Evolutionary conservation across 805 yeast species (phyloP).

Genomic region (Komagataella kurtzmanii): DNA sequence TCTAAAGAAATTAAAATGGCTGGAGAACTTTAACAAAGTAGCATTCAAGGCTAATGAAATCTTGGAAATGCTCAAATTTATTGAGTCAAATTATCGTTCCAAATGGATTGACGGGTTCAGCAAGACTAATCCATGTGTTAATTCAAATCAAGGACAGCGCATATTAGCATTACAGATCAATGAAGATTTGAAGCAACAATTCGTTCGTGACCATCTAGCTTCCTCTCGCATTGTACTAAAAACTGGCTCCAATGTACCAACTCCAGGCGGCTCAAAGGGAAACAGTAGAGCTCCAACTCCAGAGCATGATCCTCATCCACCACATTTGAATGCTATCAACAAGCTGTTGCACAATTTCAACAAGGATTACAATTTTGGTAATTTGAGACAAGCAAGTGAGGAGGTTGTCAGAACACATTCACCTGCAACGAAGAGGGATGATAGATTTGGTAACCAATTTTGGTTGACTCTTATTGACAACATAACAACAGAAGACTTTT

Average conservation of each 20-base stretch:
- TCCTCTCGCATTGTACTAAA: slow-evolving; percentile 1
- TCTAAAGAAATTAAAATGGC: slow-evolving; percentile 47
- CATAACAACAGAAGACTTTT: slow-evolving; percentile 17
- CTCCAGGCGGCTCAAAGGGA: not conserved
- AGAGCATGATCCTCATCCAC: not conserved
- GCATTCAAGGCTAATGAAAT: slow-evolving; percentile 36
- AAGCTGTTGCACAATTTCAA: slow-evolving; percentile 18
- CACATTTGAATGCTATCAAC: slow-evolving; percentile 15
- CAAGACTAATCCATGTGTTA: slow-evolving; percentile 1
- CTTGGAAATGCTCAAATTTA: slow-evolving; percentile 39
- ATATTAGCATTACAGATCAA: slow-evolving; percentile 8
- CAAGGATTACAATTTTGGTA: slow-evolving; percentile 2
- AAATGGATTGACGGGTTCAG: slow-evolving; percentile 59
- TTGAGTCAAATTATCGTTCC: slow-evolving; percentile 39
- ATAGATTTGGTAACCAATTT: not conserved
- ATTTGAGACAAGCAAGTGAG: not conserved
- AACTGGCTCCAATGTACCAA: not conserved
- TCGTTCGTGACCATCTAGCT: slow-evolving; percentile 11
- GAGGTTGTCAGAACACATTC: not conserved
- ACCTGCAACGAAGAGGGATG: not conserved
- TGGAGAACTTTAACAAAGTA: slow-evolving; percentile 21
- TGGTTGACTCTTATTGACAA: slow-evolving; percentile 8
- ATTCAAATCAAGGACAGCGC: not conserved
- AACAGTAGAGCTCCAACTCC: not conserved
- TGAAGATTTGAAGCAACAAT: slow-evolving; percentile 9